phyloP scores from a whole-genome alignment of 495 filamentous ascomycete species.

The Trichocladium uniseriatum region DNA sequence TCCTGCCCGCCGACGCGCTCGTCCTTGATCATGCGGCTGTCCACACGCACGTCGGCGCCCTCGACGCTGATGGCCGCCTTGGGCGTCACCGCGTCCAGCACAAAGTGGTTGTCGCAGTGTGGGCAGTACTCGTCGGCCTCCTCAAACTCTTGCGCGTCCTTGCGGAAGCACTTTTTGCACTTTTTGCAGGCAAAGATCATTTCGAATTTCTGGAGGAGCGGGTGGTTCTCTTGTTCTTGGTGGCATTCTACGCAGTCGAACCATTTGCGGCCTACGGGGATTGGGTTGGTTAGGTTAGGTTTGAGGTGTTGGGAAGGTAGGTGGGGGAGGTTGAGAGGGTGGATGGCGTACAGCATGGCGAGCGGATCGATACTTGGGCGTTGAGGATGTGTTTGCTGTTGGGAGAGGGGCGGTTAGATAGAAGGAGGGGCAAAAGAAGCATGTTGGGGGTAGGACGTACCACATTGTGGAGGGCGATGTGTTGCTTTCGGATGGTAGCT shows the following conservation, averaged over 20 bases:
- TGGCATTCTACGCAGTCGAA: conserved; percentile 98
- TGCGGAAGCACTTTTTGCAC: conserved; percentile 95
- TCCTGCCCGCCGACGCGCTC: conserved; percentile 49
- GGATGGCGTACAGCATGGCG: conserved; percentile 71
- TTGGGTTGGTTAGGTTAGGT: neutral
- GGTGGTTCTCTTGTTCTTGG: conserved; percentile 65
- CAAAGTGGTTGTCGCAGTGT: conserved; percentile 98
- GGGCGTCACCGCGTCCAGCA: conserved; percentile 77
- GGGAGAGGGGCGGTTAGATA: neutral
- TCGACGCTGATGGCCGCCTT: conserved; percentile 74
- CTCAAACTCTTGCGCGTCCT: conserved; percentile 83
- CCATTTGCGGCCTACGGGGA: conserved; percentile 72
- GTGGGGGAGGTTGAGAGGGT: neutral
- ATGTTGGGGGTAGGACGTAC: conserved; percentile 9
- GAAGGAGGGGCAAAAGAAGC: neutral
- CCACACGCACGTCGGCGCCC: conserved; percentile 76
- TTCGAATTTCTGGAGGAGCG: conserved; percentile 65
- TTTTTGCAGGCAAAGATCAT: conserved; percentile 98
- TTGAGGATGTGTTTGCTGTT: conserved; percentile 95
- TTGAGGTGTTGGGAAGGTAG: neutral
- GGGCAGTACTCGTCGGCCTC: conserved; percentile 98
- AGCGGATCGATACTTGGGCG: conserved; percentile 92
- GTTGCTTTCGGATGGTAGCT: neutral
- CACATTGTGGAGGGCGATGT: conserved; percentile 14
- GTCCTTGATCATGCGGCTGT: conserved; percentile 88